Evolutionary conservation across 2,329 filamentous ascomycete species (phyloP), one percentile per base, ranked within the genome.

Genomic region (Neofusicoccum kwambonambiense): DNA sequence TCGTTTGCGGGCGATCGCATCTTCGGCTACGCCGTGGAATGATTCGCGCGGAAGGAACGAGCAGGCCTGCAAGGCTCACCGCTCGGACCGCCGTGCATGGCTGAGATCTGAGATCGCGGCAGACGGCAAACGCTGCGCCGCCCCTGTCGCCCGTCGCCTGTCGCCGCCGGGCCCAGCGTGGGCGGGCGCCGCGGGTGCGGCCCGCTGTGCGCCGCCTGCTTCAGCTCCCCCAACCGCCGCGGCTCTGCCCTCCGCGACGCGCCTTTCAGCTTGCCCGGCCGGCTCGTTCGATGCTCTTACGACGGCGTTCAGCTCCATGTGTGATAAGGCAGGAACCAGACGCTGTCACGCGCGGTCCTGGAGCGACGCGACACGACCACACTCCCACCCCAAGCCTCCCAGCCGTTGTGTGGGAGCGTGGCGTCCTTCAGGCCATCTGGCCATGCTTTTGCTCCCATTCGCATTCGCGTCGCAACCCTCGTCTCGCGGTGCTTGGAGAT

Each of bases 241-340:
- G 19, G 19, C 22, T 35, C 11, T 37, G 39, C 41, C n/a, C 11
- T 5, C 19, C 15, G 2, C 9, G n/a, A 37, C 17, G 17, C 27
- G 12, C 15, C 22, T 31, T 44, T 35, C 54, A 58, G 54, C 54
- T 19, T 35, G 27, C 31, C 47, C 41, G 56, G 22, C 17, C 56
- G 41, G 27, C 31, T 60, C 56, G 56, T 47, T 31, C 56, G 41
- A 60, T 60, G 56, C 56, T 60, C 56, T 60, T 60, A 60, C 56
- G 56, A 60, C 56, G 41, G 42, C 56, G 31, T 4, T 42, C 52
- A 41, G 27, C 15, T 37, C 56, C 56, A 60, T 42, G 56, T 60
- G 56, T 47, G 56, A 58, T 44, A 34, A 58, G 39, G 37, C 54
- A 58, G 54, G 54, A 60, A 47, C 56, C 42, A 9, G 42, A 37